Evolutionary conservation across 2,329 filamentous ascomycete genomes (phyloP).

Genomic region (Aspergillus novoparasiticus): DNA sequence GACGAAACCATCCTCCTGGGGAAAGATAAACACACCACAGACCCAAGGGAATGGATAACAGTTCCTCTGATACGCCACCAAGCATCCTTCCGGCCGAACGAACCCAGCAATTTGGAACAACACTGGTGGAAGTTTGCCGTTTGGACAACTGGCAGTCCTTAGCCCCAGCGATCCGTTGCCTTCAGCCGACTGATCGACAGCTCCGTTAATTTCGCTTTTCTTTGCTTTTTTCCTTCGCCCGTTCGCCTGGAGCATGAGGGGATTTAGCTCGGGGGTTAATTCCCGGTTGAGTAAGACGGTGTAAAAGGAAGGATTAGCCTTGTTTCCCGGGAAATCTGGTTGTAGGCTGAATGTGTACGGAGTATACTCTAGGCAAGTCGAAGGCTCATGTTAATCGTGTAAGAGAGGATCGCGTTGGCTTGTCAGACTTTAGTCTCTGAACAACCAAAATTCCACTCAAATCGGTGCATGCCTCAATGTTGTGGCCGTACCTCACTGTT

Average conservation of each 20-base stretch:
- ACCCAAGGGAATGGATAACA: neutral
- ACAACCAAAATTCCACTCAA: no score
- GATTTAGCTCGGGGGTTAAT: neutral
- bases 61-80: neutral
- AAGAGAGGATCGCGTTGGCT: no score
- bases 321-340: neutral
- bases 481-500: no score
- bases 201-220: neutral
- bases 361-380: no score
- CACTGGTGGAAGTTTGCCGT: neutral
- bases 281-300: neutral
- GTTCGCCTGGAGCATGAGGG: neutral
- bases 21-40: neutral
- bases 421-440: no score
- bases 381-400: no score
- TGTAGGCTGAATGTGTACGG: neutral
- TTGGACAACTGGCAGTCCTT: neutral
- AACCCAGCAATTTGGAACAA: neutral
- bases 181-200: neutral
- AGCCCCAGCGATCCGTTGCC: neutral
- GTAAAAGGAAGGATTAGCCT: neutral
- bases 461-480: no score
- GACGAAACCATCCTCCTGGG: neutral
- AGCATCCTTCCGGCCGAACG: neutral
- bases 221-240: neutral